Conservation (phyloP, 2,329 filamentous ascomycete genomes). For the Fusarium acutatum region DNA sequence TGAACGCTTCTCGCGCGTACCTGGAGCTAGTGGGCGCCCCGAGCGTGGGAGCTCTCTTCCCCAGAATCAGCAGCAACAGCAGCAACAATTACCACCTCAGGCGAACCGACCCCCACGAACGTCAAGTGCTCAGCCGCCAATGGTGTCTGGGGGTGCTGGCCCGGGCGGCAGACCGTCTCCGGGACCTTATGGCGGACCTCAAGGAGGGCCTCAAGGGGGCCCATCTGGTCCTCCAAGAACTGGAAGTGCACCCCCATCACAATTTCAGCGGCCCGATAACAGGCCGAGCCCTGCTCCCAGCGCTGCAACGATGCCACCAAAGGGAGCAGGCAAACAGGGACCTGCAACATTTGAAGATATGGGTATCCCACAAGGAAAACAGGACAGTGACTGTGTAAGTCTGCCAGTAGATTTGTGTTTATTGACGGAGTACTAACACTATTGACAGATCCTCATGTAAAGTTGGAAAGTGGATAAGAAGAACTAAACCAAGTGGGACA, state of each 20-base stretch:
- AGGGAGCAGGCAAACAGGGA: slow-evolving; percentile 66
- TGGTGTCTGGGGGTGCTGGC: slow-evolving; percentile 28
- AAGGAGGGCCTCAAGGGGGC: slow-evolving; percentile 25
- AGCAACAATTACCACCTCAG: slow-evolving; percentile 12
- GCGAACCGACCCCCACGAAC: slow-evolving; percentile 33
- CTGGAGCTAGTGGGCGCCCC: slow-evolving; percentile 43
- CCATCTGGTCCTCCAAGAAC: slow-evolving; percentile 41
- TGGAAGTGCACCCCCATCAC: slow-evolving; percentile 50
- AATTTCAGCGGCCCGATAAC: slow-evolving; percentile 40
- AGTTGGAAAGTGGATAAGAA: neutral
- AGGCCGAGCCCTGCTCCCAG: slow-evolving; percentile 45
- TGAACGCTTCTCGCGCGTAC: slow-evolving; percentile 45
- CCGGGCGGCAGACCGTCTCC: slow-evolving; percentile 38
- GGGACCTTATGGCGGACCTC: slow-evolving; percentile 29
- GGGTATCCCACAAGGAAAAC: slow-evolving; percentile 87
- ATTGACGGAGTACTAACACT: neutral
- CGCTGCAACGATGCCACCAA: slow-evolving; percentile 50
- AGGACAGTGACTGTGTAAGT: slow-evolving; percentile 91
- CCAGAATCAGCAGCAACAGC: slow-evolving; percentile 25
- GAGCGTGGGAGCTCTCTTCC: slow-evolving; percentile 48
- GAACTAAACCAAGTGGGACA: neutral
- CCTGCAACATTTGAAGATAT: slow-evolving; percentile 98
- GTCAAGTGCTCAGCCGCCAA: slow-evolving; percentile 34
- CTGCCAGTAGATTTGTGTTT: neutral
- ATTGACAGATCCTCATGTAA: slow-evolving; percentile 42